Conservation (phyloP, 1,284 basidiomycete species). For the Kwoniella shivajii region DNA sequence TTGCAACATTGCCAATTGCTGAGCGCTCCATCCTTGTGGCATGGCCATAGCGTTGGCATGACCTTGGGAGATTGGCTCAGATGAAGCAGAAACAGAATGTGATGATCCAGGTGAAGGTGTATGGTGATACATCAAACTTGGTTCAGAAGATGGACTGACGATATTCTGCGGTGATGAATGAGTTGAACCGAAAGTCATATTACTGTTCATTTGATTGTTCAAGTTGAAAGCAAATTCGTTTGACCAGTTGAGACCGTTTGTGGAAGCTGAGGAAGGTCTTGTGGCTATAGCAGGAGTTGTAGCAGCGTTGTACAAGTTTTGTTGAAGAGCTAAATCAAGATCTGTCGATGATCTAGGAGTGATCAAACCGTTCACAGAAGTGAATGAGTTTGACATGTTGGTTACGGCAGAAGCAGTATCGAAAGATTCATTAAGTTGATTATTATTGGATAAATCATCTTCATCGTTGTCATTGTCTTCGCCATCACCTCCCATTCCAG, state of each 20-base stretch:
- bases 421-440: neutral
- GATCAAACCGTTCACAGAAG: slow-evolving; percentile 28
- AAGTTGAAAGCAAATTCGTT: slow-evolving; percentile 26
- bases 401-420: neutral
- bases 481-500: slow-evolving; percentile 41
- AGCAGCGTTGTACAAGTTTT: slow-evolving; percentile 4
- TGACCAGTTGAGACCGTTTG: slow-evolving; percentile 27
- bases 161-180: slow-evolving; percentile 15
- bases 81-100: slow-evolving; percentile 11
- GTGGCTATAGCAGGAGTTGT: neutral
- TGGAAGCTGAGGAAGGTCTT: neutral
- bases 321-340: slow-evolving; percentile 17
- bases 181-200: neutral
- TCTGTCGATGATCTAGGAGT: slow-evolving; percentile 41
- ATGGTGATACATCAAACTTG: slow-evolving; percentile 26
- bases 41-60: slow-evolving; percentile 10
- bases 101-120: slow-evolving; percentile 40
- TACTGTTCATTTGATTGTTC: slow-evolving; percentile 4
- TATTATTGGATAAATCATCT: slow-evolving; percentile 14
- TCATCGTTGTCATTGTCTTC: slow-evolving; percentile 38
- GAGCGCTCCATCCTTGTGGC: slow-evolving; percentile 14
- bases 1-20: slow-evolving; percentile 8
- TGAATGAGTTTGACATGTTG: neutral
- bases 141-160: slow-evolving; percentile 35
- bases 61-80: slow-evolving; percentile 3